Base-by-base conservation (phyloP, 345 rosid genomes). In the Hibiscus syriacus region DNA sequence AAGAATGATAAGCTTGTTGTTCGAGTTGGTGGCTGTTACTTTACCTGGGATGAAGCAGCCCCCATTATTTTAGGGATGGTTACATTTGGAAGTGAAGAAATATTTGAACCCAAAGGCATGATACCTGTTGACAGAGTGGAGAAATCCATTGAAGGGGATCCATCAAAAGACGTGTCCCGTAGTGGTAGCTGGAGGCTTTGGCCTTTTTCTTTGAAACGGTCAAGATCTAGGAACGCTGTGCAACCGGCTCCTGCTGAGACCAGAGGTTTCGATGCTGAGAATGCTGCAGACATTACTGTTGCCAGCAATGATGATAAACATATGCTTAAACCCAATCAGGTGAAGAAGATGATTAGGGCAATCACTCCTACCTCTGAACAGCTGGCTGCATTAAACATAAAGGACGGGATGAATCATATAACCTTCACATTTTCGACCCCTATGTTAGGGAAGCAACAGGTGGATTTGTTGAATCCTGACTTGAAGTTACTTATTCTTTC, bases 401-500 rank as follows among this genome's bases (percentile, higher is more conserved):
- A 83, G 80, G 89, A 88, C 57, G 99, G 97, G 57, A 78, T 83
- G 73, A 94, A 94, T 79, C 54, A 74, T 7, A 79, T 94, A 67
- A 83, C 82, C 75, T 94, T 94, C 76, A 87, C 93, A 50, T 91
- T 94, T 83, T 89, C 87, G 70, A 94, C 97, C 57, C 72, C 92
- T 53, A 86, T 94, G 97, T 83, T 91, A 59, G 98, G 99, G 73
- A 82, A 79, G 62, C 99, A 94, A 81, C 84, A 84, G 96, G 99
- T 89, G 54, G 64, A 29, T 67, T 78, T 64, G 16, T 61, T 62
- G 64, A 6, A n/a, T 67, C 61, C 20, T 38, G 58, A 29, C 27
- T 46, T 60, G 17, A 45, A 9, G 29, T 73, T 75, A 48, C 54
- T 26, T 43, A 12, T 69, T 45, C 65, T 41, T 62, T 55, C 17